Evolutionary conservation across 495 filamentous ascomycete species (phyloP), one percentile per base, ranked within the genome.

Genomic region (Hypoxylon subgilvum): DNA sequence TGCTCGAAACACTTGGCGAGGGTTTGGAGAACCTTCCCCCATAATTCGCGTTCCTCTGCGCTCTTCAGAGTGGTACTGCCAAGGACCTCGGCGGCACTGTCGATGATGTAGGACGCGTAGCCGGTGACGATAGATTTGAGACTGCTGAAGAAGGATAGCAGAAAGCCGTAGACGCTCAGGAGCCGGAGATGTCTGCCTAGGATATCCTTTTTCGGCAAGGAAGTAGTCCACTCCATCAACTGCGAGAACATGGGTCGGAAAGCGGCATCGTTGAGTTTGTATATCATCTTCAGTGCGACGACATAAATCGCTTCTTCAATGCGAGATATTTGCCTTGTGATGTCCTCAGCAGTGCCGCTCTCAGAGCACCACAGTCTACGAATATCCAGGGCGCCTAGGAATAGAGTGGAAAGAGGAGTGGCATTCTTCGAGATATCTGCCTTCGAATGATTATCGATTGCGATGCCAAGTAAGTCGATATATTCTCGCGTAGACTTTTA

Each of bases 181-280:
- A 75, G 78, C 10, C 92, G 82, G 17, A 84, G 71, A 6, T 78
- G 66, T 36, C 71, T 79, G 27, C 81, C 84, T 23, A 74, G 58
- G 1, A 60, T 66, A 52, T 91, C 87, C 49, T 81, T 81, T 73
- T 85, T 88, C 17, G 86, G 73, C n/a, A 79, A 73, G 51, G 52
- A 75, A 52, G 52, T 73, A 67, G 17, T 74, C 91, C 91, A 96
- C 25, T 96, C 91, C 17, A 92, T 77, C 4, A 96, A 72, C 48
- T 85, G 83, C 12, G 83, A 79, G 71, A 97, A 97, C 44, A 97
- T 84, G 0, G 94, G 94, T n/a, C 92, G 83, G 83, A 97, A 98
- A 13, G 88, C 84, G n/a, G 87, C 84, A 71, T 98, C 95, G 72
- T 96, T 97, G 16, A 97, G 81, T 79, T 97, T 97, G 75, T 95